Percentiles rank a stretch among this genome's conserved stretches.
phyloP scores from a whole-genome alignment of 1,284 basidiomycete species.

The Tremellales sp. region DNA sequence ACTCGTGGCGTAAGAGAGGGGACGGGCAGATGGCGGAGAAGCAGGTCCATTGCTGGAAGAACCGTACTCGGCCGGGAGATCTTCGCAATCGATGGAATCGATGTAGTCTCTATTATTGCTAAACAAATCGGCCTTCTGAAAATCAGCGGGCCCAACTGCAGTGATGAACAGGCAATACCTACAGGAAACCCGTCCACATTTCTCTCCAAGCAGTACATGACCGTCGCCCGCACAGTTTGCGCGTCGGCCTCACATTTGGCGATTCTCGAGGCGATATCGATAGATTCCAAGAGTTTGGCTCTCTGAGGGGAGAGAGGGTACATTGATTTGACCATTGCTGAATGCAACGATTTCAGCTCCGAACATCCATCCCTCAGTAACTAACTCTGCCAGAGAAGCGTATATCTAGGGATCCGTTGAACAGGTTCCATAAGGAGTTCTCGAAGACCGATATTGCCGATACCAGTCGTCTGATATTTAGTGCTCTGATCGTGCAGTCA shows the following conservation, averaged over 20 bases:
- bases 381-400: constrained; percentile 74
- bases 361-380: neutral
- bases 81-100: constrained; percentile 92
- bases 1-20: constrained; percentile 40
- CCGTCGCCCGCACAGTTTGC: constrained; percentile 80
- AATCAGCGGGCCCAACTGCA: constrained; percentile 6
- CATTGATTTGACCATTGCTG: constrained; percentile 81
- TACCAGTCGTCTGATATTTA: constrained; percentile 79
- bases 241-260: constrained; percentile 90
- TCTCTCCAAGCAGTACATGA: constrained; percentile 79
- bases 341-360: constrained; percentile 10
- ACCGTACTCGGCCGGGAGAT: constrained; percentile 59
- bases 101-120: constrained; percentile 83
- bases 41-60: constrained; percentile 12
- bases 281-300: constrained; percentile 77
- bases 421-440: constrained; percentile 99
- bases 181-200: constrained; percentile 86
- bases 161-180: constrained; percentile 20
- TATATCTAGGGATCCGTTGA: constrained; percentile 96
- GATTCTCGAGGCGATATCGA: constrained; percentile 82
- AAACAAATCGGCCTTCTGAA: constrained; percentile 67
- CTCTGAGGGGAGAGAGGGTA: constrained; percentile 69
- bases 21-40: constrained; percentile 34
- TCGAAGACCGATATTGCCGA: constrained; percentile 79
- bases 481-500: constrained; percentile 58